phyloP scores from a whole-genome alignment of 805 yeast genomes.

The Wickerhamiella sergipiensis region DNA sequence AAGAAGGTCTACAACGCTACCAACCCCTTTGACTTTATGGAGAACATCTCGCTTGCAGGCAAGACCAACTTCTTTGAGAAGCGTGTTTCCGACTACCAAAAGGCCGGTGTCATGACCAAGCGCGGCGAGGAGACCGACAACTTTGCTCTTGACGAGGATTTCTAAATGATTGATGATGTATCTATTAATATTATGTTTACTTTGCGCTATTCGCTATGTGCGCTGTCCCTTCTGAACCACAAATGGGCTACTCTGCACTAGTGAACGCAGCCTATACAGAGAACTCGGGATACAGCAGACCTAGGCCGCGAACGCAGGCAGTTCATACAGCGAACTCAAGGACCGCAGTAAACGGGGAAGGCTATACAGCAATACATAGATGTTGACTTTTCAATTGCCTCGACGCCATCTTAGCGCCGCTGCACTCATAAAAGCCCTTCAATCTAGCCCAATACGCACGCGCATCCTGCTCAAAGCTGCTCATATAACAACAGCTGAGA shows the following conservation, averaged over 20 bases:
- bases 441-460: conserved; percentile 14
- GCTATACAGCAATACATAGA: conserved; percentile 2
- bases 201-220: too few species aligned
- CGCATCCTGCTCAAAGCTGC: conserved; percentile 19
- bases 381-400: conserved; percentile 17
- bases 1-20: conserved; percentile 73
- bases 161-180: conserved; percentile 32
- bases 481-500: conserved; percentile 14
- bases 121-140: conserved; percentile 40
- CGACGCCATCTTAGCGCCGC: conserved; percentile 12
- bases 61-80: conserved; percentile 98
- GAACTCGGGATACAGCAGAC: too few species aligned
- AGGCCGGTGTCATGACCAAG: conserved; percentile 96
- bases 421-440: conserved; percentile 20
- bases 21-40: conserved; percentile 98
- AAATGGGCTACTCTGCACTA: too few species aligned
- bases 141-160: conserved; percentile 87
- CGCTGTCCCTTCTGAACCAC: too few species aligned
- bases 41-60: conserved; percentile 95
- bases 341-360: too few species aligned
- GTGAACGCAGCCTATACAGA: too few species aligned
- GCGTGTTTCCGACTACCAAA: conserved; percentile 97
- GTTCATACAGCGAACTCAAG: too few species aligned
- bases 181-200: too few species aligned
- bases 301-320: too few species aligned